Evolutionary conservation across 768 basidiomycete species (phyloP).

Genomic region (Hemileccinum impolitum): DNA sequence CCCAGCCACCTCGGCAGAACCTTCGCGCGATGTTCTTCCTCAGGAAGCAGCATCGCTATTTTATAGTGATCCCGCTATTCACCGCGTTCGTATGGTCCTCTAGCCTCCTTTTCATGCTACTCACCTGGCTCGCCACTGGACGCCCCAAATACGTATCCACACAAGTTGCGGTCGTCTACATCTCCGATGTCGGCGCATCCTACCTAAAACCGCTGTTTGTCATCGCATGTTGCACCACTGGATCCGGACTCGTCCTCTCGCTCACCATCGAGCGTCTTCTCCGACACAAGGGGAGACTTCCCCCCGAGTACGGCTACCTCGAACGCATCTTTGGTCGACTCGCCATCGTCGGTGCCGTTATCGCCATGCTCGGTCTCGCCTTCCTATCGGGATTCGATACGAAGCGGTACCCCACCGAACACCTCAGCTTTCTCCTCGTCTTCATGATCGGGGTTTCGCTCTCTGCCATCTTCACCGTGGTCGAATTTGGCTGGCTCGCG

Average conservation of each 20-base stretch:
- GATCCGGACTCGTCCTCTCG: conserved; percentile 55
- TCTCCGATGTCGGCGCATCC: conserved; percentile 75
- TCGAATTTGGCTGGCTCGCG: conserved; percentile 68
- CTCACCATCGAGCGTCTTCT: conserved; percentile 61
- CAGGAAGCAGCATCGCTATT: conserved; percentile 46
- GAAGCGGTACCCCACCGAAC: conserved; percentile 45
- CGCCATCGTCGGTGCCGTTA: conserved; percentile 57
- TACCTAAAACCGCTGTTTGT: conserved; percentile 75
- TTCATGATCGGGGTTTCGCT: conserved; percentile 72
- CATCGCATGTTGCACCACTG: conserved; percentile 60
- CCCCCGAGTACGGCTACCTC: conserved; percentile 53
- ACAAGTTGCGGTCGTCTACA: conserved; percentile 62
- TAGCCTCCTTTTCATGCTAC: conserved; percentile 66
- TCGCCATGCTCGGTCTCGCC: conserved; percentile 64
- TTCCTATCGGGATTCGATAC: conserved; percentile 74
- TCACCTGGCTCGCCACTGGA: conserved; percentile 69
- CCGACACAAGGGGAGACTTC: conserved; percentile 64
- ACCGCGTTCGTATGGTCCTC: conserved; percentile 66
- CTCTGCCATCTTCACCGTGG: conserved; percentile 70
- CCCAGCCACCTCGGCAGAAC: neutral
- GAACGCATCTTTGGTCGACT: conserved; percentile 54
- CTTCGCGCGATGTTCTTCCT: conserved; percentile 14
- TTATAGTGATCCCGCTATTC: conserved; percentile 62
- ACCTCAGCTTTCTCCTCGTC: conserved; percentile 62
- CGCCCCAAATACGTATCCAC: conserved; percentile 47